These are phyloP conservation scores for Nicotiana attenuata DNA, from an alignment of 257 asterid species.

Conservation along the genomic window DNA sequence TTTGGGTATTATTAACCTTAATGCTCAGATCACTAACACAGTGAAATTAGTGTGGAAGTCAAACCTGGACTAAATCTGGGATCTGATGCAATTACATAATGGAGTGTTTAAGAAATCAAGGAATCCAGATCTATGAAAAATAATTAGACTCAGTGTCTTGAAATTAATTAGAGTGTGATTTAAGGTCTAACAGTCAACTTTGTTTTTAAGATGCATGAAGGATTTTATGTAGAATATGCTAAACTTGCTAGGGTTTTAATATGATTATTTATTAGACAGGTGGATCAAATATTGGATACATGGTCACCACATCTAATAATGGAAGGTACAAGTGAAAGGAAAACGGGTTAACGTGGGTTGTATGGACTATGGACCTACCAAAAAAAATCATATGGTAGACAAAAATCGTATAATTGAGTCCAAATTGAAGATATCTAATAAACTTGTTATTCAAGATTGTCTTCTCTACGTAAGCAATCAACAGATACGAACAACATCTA, in stretches of 20 bases:
- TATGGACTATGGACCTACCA: not conserved
- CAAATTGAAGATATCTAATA: not conserved
- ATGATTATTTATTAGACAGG: not conserved
- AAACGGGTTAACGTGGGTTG: slow-evolving; percentile 3
- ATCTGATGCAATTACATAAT: not conserved
- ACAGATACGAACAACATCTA: not conserved
- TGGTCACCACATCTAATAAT: not conserved
- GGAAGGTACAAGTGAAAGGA: not conserved
- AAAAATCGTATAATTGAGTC: not conserved
- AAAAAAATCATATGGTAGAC: not conserved
- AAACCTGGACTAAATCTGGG: not conserved
- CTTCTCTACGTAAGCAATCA: not conserved
- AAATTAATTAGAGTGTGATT: not conserved
- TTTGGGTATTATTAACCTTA: not conserved
- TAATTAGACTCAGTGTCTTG: not conserved
- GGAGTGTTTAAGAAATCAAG: not conserved
- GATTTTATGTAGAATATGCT: not conserved
- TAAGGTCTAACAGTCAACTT: not conserved
- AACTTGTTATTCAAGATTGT: not conserved
- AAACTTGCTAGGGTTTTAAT: not conserved
- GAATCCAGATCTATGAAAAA: not conserved
- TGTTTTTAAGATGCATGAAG: not conserved
- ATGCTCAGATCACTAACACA: not conserved
- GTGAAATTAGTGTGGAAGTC: not conserved
- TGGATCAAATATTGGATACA: not conserved